phyloP scores from a whole-genome alignment of 176 grass and related monocot genomes.

The Aegilops umbellulata region DNA sequence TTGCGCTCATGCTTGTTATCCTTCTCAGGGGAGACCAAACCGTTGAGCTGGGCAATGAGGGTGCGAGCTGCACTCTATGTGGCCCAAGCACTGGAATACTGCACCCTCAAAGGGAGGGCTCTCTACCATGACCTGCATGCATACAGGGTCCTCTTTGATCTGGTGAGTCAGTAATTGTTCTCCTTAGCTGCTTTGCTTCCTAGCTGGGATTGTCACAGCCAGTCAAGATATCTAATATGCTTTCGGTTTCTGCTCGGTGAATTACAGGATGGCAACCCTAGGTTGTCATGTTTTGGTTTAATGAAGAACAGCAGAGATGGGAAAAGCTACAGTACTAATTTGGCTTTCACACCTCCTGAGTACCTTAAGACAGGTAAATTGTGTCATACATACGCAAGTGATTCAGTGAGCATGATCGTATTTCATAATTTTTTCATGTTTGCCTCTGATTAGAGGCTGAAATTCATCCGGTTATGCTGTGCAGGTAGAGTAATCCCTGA shows the following conservation, averaged over 20 bases:
- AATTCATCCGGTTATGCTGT: slow-evolving; percentile 8
- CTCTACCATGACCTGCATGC: slow-evolving; percentile 92
- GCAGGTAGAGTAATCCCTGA: slow-evolving; percentile 91
- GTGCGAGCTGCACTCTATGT: slow-evolving; percentile 74
- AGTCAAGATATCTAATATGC: background rate
- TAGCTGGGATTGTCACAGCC: background rate
- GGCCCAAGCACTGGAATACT: slow-evolving; percentile 77
- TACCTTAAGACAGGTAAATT: slow-evolving; percentile 75
- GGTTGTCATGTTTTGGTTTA: slow-evolving; percentile 83
- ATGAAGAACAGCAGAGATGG: slow-evolving; percentile 97
- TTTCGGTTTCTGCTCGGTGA: background rate
- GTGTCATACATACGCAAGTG: background rate
- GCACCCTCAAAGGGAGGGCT: slow-evolving; percentile 61
- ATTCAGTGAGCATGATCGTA: background rate
- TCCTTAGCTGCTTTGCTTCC: background rate
- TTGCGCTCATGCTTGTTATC: slow-evolving; percentile 4
- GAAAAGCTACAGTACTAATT: slow-evolving; percentile 91
- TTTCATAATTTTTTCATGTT: background rate
- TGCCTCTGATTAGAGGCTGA: background rate
- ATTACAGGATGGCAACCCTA: slow-evolving; percentile 74
- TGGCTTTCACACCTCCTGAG: slow-evolving; percentile 90
- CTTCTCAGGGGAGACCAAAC: slow-evolving; percentile 77
- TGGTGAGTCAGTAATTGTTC: slow-evolving; percentile 38
- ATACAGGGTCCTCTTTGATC: slow-evolving; percentile 90
- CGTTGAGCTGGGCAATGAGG: slow-evolving; percentile 82